Evolutionary conservation across 1,284 basidiomycete species (phyloP), one percentile per base, ranked within the genome.

Genomic region (Mrakiaceae sp.): DNA sequence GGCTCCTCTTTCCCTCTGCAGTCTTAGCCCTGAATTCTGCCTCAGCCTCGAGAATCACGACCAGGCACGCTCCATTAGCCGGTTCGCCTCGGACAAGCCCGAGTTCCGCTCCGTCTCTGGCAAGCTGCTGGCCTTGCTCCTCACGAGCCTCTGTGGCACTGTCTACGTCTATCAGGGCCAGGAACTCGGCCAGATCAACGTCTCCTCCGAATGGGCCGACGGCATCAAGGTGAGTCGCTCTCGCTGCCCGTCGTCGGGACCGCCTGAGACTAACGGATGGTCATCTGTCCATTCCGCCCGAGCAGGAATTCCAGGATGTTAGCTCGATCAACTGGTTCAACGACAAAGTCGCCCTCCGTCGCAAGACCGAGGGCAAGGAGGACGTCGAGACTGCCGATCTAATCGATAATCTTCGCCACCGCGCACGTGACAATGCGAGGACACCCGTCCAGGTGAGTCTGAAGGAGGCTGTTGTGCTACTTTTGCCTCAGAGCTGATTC

Each of bases 81-180:
- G 87, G 55, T 87, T 82, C 69, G 84, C 82, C 8, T 80, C 82
- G 68, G 86, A 87, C 71, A 76, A 79, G 0, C 78, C 80, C 0
- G 74, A 81, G 69, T 82, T 81, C 78, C 80, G 85, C 5, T 73
- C 74, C 0, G 70, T 77, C 6, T 83, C 83, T 1, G 85, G 82
- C 8, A 87, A 87, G 72, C 74, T 88, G 72, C 74, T 88, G 16
- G 81, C 84, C 0, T 76, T 86, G 40, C 74, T 87, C 60, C 80
- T 87, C 69, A 76, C 81, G 50, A 81, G 83, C 0, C 81, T 84
- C 60, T 77, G 79, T 1, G 87, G 87, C 2, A 87, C 87, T 9
- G 74, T 85, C 67, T 89, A 83, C 72, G 77, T 90, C 11, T 88
- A 84, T 73, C 85, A 88, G 75, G 86, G 88, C 3, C 78, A 87